These are phyloP conservation scores for Nicotiana rustica DNA, from an alignment of 305 asterid species.

Conservation along the genomic window DNA sequence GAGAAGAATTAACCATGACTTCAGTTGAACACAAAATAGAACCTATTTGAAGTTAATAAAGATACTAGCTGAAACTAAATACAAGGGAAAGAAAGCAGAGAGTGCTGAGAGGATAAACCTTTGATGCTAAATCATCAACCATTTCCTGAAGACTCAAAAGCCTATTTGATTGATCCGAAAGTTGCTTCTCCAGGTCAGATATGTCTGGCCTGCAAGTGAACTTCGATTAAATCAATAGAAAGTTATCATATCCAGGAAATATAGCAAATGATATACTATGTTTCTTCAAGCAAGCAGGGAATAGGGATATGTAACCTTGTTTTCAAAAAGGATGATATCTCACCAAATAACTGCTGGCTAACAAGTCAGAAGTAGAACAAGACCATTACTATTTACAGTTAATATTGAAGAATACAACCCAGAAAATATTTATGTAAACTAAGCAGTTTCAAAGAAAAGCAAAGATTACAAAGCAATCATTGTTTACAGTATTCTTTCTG, in stretches of 20 bases:
- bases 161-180: constrained; percentile 90
- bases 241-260: constrained; percentile 37
- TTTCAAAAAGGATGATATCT: neutral
- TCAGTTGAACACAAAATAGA: constrained; percentile 31
- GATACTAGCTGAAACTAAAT: constrained; percentile 26
- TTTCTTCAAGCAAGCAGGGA: constrained; percentile 6
- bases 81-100: constrained; percentile 21
- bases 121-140: constrained; percentile 97
- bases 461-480: constrained; percentile 5
- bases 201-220: constrained; percentile 87
- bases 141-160: constrained; percentile 93
- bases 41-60: constrained; percentile 33
- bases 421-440: neutral
- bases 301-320: neutral
- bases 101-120: constrained; percentile 53
- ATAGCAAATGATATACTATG: neutral
- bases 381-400: neutral
- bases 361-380: neutral
- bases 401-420: neutral
- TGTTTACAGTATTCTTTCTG: neutral
- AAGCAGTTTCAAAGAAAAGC: constrained; percentile 6
- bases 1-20: constrained; percentile 39
- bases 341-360: constrained; percentile 26
- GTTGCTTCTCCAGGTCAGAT: constrained; percentile 96
- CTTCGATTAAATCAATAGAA: constrained; percentile 47